A percentile compares a stretch with the other conserved stretches of the same genome.
phyloP scores from a whole-genome alignment of 176 grass and related monocot genomes.

The Oryza rufipogon region DNA sequence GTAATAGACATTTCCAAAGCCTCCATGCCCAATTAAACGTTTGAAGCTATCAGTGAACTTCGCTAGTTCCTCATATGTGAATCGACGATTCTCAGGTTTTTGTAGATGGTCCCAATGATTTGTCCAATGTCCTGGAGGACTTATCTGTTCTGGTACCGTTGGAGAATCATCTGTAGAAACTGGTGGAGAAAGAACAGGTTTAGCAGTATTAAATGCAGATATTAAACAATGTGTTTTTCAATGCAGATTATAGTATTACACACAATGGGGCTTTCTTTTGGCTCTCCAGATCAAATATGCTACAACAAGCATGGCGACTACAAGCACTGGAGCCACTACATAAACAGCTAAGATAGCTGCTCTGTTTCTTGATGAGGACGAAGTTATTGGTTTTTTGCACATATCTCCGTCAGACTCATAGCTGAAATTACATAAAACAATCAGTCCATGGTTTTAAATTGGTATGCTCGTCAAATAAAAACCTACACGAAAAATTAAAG shows the following conservation, averaged over 20 bases:
- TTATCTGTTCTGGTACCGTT: not conserved
- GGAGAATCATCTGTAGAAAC: not conserved
- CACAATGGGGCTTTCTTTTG: slow-evolving; percentile 11
- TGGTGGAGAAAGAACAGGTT: not conserved
- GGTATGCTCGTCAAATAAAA: not conserved
- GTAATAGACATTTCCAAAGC: slow-evolving; percentile 48
- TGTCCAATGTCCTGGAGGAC: not conserved
- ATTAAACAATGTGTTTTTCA: not conserved
- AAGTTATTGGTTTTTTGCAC: not conserved
- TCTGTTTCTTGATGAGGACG: not conserved
- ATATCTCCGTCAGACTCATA: not conserved
- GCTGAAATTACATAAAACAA: not conserved
- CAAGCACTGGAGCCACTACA: slow-evolving; percentile 16
- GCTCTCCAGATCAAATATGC: not conserved
- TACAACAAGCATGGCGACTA: slow-evolving; percentile 7
- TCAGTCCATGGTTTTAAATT: not conserved
- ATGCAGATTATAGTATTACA: not conserved
- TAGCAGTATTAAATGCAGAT: too few relatives aligned
- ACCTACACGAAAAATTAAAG: too few relatives aligned
- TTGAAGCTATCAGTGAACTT: slow-evolving; percentile 36
- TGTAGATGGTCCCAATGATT: not conserved
- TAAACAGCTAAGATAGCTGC: not conserved
- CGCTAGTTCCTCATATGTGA: slow-evolving; percentile 45
- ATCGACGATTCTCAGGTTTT: slow-evolving; percentile 27
- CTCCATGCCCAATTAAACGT: slow-evolving; percentile 37